A percentile compares a stretch with the other conserved stretches of the same genome.
Evolutionary conservation across 257 asterid genomes (phyloP).

Genomic region (Fraxinus anomala): DNA sequence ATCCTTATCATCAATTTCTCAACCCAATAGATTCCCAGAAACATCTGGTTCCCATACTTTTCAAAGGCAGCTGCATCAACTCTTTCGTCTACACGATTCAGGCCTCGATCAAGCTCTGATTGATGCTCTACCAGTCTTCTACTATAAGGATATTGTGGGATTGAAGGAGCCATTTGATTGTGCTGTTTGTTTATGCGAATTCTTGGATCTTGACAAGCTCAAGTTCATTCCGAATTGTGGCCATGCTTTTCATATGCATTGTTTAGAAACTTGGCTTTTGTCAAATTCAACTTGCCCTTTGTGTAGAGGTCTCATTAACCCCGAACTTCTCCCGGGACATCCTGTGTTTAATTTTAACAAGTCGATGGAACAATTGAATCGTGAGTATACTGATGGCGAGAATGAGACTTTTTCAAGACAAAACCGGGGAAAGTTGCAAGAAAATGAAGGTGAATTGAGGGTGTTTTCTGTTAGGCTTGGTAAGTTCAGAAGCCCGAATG

Average conservation of each 20-base stretch:
- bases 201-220: conserved; percentile 41
- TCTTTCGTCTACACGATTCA: conserved; percentile 45
- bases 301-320: conserved; percentile 43
- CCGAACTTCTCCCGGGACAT: conserved; percentile 17
- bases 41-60: conserved; percentile 43
- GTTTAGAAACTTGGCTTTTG: conserved; percentile 51
- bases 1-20: conserved; percentile 52
- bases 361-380: conserved; percentile 23
- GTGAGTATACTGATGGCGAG: conserved; percentile 19
- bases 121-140: conserved; percentile 43
- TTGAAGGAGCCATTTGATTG: conserved; percentile 47
- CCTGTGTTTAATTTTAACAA: conserved; percentile 23
- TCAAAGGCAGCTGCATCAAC: conserved; percentile 60
- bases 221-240: conserved; percentile 43
- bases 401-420: conserved; percentile 18
- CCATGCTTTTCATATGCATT: conserved; percentile 52
- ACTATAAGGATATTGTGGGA: conserved; percentile 43
- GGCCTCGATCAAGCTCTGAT: conserved; percentile 47
- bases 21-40: conserved; percentile 47
- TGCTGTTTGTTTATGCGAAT: conserved; percentile 45
- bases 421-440: conserved; percentile 18
- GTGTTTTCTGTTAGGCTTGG: conserved; percentile 58
- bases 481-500: conserved; percentile 41
- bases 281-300: conserved; percentile 54
- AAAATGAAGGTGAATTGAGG: conserved; percentile 31